Evolutionary conservation across 2,329 filamentous ascomycete species (phyloP).

Genomic region (Xylariaceae sp.): DNA sequence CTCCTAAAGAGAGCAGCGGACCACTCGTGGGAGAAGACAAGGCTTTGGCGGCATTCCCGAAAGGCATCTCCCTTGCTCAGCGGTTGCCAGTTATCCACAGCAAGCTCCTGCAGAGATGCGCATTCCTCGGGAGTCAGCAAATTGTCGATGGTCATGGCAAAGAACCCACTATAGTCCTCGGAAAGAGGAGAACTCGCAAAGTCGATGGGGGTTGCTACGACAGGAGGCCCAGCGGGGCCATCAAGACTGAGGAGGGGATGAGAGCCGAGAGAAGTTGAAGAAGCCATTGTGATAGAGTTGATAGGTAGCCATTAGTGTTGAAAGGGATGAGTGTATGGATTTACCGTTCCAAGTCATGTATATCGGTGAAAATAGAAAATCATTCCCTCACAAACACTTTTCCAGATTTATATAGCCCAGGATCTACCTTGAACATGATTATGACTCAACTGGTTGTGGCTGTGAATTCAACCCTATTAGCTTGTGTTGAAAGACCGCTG

Average conservation of each 20-base stretch:
- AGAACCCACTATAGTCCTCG: conserved; percentile 22
- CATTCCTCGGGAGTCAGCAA: conserved; percentile 24
- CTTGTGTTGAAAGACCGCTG: too few relatives aligned
- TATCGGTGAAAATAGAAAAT: too few relatives aligned
- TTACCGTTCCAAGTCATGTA: too few relatives aligned
- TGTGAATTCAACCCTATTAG: too few relatives aligned
- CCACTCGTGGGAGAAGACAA: conserved; percentile 22
- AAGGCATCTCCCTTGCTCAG: conserved; percentile 23
- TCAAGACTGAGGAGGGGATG: conserved; percentile 13
- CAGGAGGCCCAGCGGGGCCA: conserved; percentile 9
- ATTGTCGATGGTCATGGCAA: conserved; percentile 26
- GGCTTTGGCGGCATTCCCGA: conserved; percentile 24
- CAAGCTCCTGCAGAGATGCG: conserved; percentile 15
- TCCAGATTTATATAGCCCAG: too few relatives aligned
- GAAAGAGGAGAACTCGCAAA: conserved; percentile 22
- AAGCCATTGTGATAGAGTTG: conserved; percentile 17
- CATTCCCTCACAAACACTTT: too few relatives aligned
- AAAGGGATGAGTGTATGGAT: too few relatives aligned
- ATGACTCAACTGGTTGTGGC: too few relatives aligned
- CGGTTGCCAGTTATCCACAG: conserved; percentile 21
- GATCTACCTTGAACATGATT: too few relatives aligned
- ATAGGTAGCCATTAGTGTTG: not conserved
- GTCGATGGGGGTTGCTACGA: conserved; percentile 19
- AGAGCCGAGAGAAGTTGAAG: conserved; percentile 8
- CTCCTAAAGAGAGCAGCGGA: conserved; percentile 21